A percentile compares a stretch with the other conserved stretches of the same genome.
phyloP scores from a whole-genome alignment of 805 yeast genomes.

The Saccharomyces eubayanus region DNA sequence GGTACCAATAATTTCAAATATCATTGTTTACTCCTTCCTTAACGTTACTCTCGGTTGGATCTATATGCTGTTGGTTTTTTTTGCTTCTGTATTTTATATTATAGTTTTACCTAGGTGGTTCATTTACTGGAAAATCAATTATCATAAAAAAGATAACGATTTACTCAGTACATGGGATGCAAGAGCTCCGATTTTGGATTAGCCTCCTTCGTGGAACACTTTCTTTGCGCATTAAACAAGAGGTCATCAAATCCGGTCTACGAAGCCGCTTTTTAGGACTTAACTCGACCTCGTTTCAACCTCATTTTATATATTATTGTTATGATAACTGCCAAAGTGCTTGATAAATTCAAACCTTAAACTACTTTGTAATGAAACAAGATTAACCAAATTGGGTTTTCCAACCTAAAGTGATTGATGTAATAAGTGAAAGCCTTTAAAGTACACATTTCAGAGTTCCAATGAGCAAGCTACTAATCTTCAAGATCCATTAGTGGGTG shows the following conservation, averaged over 20 bases:
- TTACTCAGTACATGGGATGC: slow-evolving; percentile 17
- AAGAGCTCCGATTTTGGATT: slow-evolving; percentile 11
- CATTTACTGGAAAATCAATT: slow-evolving; percentile 27
- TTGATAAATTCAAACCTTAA: neutral
- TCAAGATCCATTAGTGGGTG: neutral
- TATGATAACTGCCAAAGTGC: neutral
- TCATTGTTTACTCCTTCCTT: slow-evolving; percentile 20
- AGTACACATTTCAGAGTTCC: neutral
- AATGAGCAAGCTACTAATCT: neutral
- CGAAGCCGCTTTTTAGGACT: neutral
- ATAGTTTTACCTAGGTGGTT: slow-evolving; percentile 23
- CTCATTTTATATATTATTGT: neutral
- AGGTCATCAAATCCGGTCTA: neutral
- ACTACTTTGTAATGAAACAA: neutral
- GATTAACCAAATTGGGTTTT: neutral
- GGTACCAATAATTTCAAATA: slow-evolving; percentile 14
- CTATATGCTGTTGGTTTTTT: slow-evolving; percentile 14
- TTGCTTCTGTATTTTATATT: slow-evolving; percentile 14
- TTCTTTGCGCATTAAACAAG: neutral
- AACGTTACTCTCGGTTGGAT: slow-evolving; percentile 16
- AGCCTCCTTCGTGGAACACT: neutral
- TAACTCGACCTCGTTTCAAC: neutral
- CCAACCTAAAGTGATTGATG: neutral
- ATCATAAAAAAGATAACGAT: slow-evolving; percentile 13
- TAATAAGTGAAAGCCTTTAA: neutral